Evolutionary conservation across 352 stramenopile species (phyloP).

Genomic region (Saprolegnia diclina): DNA sequence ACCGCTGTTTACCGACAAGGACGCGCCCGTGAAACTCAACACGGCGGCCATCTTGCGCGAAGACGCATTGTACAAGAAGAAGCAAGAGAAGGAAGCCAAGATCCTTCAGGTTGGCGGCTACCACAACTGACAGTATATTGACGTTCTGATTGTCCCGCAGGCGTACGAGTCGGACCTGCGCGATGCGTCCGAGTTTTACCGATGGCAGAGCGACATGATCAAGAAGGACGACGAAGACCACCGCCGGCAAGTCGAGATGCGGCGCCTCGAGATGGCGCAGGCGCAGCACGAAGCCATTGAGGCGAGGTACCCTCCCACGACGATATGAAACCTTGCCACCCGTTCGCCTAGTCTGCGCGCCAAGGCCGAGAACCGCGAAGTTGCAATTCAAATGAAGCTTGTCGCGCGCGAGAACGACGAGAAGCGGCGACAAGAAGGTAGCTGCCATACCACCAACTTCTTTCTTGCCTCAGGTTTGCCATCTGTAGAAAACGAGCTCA

Average conservation of each 20-base stretch:
- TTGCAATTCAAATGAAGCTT: constrained; percentile 74
- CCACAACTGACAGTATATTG: not conserved
- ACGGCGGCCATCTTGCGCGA: constrained; percentile 86
- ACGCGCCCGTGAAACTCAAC: constrained; percentile 77
- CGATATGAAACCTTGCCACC: not conserved
- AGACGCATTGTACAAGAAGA: constrained; percentile 88
- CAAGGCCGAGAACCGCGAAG: constrained; percentile 71
- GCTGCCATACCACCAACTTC: not conserved
- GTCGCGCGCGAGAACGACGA: constrained; percentile 57
- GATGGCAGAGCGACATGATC: constrained; percentile 84
- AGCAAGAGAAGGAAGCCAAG: constrained; percentile 86
- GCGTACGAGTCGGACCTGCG: constrained; percentile 87
- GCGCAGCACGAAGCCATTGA: constrained; percentile 75
- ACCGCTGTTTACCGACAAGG: constrained; percentile 13
- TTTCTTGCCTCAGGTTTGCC: not conserved
- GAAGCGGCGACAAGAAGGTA: constrained; percentile 50
- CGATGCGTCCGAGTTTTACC: constrained; percentile 87
- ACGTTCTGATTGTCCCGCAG: not conserved
- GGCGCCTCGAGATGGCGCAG: constrained; percentile 77
- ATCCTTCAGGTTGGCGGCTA: constrained; percentile 40
- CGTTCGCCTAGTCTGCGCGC: constrained; percentile 28
- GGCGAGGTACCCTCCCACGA: constrained; percentile 36
- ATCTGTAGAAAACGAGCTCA: constrained; percentile 34
- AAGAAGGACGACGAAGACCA: constrained; percentile 66
- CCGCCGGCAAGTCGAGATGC: constrained; percentile 64